These are phyloP conservation scores for Phalaenopsis equestris DNA, from an alignment of 106 monocot genomes.

Conservation along the genomic window DNA sequence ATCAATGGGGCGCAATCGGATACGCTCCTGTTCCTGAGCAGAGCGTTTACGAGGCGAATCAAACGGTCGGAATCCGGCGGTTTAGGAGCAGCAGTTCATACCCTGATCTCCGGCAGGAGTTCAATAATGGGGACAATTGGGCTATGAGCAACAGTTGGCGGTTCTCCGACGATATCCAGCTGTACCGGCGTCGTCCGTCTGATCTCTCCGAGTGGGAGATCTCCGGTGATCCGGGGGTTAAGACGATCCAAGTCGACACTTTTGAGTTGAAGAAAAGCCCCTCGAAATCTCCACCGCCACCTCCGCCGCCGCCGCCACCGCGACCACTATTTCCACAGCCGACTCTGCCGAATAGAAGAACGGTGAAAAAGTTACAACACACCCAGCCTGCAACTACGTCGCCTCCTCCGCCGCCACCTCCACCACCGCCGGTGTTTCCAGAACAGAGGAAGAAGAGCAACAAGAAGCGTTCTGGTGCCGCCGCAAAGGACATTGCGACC, in stretches of 20 bases:
- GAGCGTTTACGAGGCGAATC: neutral
- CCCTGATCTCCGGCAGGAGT: slow-evolving; percentile 54
- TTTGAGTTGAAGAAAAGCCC: neutral
- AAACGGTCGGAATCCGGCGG: slow-evolving; percentile 12
- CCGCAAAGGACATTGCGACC: slow-evolving; percentile 55
- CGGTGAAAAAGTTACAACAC: no score
- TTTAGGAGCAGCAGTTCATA: slow-evolving; percentile 62
- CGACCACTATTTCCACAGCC: no score
- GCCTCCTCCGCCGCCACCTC: no score
- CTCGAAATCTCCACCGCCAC: slow-evolving; percentile 9
- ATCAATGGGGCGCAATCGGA: neutral
- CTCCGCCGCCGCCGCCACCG: slow-evolving; percentile 19
- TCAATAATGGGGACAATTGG: slow-evolving; percentile 9
- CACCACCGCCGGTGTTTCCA: neutral
- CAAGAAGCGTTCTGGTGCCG: slow-evolving; percentile 31
- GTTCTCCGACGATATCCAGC: slow-evolving; percentile 47
- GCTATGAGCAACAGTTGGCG: slow-evolving; percentile 30
- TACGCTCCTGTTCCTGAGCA: neutral
- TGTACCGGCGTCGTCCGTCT: slow-evolving; percentile 24
- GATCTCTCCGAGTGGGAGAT: neutral
- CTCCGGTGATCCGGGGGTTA: slow-evolving; percentile 14
- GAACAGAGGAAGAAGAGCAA: slow-evolving; percentile 17
- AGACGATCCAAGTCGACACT: slow-evolving; percentile 38
- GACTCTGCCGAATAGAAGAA: no score
- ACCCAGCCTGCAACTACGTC: no score